phyloP scores from a whole-genome alignment of 208 protist genomes.

The Crithidia bombi region DNA sequence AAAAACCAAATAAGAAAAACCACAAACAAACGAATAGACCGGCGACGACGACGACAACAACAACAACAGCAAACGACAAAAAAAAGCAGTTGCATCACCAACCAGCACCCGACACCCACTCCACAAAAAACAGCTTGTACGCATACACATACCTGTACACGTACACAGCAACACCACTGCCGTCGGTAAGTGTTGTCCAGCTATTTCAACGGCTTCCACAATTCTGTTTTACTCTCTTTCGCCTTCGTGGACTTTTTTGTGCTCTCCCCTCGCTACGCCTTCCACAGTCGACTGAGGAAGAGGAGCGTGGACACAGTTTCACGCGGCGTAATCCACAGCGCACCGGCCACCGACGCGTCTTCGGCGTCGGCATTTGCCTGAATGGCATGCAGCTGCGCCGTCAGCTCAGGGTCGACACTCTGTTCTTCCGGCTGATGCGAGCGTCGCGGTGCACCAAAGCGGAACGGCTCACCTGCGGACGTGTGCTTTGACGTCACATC shows the following conservation, averaged over 20 bases:
- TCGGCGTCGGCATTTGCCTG: slow-evolving; percentile 10
- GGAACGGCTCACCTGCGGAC: neutral
- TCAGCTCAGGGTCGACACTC: neutral
- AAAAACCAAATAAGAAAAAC: too few species aligned
- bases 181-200: too few species aligned
- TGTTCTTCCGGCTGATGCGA: neutral
- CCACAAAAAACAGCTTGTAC: too few species aligned
- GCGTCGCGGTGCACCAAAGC: neutral
- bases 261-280: neutral
- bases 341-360: neutral
- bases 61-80: too few species aligned
- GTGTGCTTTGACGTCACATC: neutral
- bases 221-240: neutral
- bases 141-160: too few species aligned
- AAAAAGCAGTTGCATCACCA: too few species aligned
- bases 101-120: too few species aligned
- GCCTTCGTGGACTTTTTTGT: neutral
- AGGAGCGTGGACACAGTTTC: slow-evolving; percentile 7
- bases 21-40: too few species aligned
- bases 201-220: too few species aligned
- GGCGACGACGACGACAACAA: too few species aligned
- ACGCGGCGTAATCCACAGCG: slow-evolving; percentile 12
- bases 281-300: slow-evolving; percentile 9
- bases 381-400: slow-evolving; percentile 4
- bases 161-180: too few species aligned